These are phyloP conservation scores for Pythium diclinum DNA, from an alignment of 352 stramenopile species.

Conservation along the genomic window DNA sequence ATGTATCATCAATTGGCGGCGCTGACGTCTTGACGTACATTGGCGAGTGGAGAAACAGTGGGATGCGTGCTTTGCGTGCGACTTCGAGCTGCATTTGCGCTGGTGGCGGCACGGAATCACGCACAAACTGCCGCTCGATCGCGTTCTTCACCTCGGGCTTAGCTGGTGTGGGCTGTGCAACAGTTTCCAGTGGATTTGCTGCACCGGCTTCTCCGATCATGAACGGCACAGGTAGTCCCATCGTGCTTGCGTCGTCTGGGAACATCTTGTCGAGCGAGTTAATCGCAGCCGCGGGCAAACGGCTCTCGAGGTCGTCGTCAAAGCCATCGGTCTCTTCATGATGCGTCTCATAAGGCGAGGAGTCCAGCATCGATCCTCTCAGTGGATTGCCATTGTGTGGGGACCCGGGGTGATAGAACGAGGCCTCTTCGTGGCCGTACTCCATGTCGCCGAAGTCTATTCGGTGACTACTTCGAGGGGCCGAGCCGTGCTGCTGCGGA, in stretches of 20 bases:
- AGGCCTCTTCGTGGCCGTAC: constrained; percentile 19
- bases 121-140: constrained; percentile 71
- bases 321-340: constrained; percentile 27
- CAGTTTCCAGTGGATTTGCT: not conserved
- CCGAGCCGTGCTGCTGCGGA: not conserved
- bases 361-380: constrained; percentile 21
- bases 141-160: constrained; percentile 51
- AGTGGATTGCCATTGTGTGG: constrained; percentile 14
- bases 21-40: constrained; percentile 83
- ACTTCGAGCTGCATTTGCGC: constrained; percentile 88
- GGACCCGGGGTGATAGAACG: constrained; percentile 16
- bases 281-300: not conserved
- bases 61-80: constrained; percentile 75
- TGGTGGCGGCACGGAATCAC: constrained; percentile 56
- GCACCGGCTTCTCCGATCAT: constrained; percentile 23
- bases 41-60: constrained; percentile 80
- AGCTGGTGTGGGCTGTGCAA: constrained; percentile 18
- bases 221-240: constrained; percentile 20
- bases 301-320: constrained; percentile 25
- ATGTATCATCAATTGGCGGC: constrained; percentile 48
- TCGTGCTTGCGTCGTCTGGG: not conserved
- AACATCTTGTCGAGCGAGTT: constrained; percentile 20
- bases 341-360: constrained; percentile 17
- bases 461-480: constrained; percentile 28
- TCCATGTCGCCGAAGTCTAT: constrained; percentile 32